Evolutionary conservation across 192 early-diverging fungal species (phyloP), one percentile per base, ranked within the genome.

Genomic region (Thamnidium elegans): DNA sequence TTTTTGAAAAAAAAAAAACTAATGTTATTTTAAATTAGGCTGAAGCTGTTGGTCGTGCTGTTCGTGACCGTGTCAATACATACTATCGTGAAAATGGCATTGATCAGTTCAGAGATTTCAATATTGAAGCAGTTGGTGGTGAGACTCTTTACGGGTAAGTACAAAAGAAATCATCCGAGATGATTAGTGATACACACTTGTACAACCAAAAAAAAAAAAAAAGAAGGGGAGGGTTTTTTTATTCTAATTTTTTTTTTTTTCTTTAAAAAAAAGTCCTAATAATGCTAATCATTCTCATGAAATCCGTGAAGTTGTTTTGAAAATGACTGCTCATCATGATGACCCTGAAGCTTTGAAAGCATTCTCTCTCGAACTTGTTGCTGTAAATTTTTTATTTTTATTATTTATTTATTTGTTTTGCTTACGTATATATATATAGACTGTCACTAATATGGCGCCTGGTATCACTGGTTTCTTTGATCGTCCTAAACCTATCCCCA

Each of bases 131-230:
- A 13, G 69, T 87, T 7, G 86, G 86, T 31, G 62, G 84, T 19
- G 86, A 87, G 58, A 75, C 77, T 15, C 78, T 75, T 6, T 87
- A 81, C 77, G 86, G 86, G 85, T 87, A 71, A 72, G 50, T 13
- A 31, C 9, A 34, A 55, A n/a, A 39, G 9, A 14, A 10, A 19
- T 56, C 17, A 39, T 56, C 10, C 34, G 31, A 39, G 4, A n/a
- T n/a, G n/a, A n/a, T n/a, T n/a, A n/a, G 26, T 26, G 14, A 15
- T 15, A 20, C 17, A 19, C 32, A n/a, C n/a, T n/a, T 36, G 47
- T 36, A 53, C 26, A 53, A 34, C 7, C n/a, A 1, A n/a, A n/a
- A n/a, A n/a, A n/a, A n/a, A n/a, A n/a, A n/a, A n/a, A n/a, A n/a
- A n/a, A n/a, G n/a, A n/a, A n/a, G n/a, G n/a, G 26, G 1, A 26